A percentile compares a stretch with the other conserved stretches of the same genome.
Conservation (phyloP, 148 eudicot species). For the Rheum nobile region DNA sequence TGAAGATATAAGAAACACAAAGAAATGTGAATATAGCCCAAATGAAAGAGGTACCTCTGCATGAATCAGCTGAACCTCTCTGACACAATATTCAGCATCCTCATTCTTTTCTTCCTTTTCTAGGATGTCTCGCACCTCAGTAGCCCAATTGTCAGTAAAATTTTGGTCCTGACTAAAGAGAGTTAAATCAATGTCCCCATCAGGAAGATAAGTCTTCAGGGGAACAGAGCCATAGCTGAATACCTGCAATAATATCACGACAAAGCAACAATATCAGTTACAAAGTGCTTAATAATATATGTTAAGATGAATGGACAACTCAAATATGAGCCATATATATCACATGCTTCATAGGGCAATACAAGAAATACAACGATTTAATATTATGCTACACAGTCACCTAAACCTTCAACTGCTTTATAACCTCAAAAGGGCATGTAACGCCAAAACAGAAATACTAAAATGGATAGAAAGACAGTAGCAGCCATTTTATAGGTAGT, state of each 20-base stretch:
- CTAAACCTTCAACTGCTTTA: neutral
- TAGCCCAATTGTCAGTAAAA: conserved; percentile 68
- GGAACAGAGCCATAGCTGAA: conserved; percentile 12
- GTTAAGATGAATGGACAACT: neutral
- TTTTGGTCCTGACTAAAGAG: conserved; percentile 20
- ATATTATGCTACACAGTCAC: neutral
- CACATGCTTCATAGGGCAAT: neutral
- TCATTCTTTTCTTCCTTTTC: conserved; percentile 68
- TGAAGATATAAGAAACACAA: neutral
- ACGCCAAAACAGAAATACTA: neutral
- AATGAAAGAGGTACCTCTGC: conserved; percentile 48
- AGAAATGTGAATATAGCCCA: neutral
- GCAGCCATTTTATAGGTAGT: neutral
- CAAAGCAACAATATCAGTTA: neutral
- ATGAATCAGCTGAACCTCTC: conserved; percentile 91
- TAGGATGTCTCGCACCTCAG: conserved; percentile 59
- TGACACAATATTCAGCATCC: conserved; percentile 71
- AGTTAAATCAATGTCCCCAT: conserved; percentile 18
- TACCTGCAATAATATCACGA: conserved; percentile 5
- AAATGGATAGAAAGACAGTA: neutral
- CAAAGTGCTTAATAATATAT: neutral
- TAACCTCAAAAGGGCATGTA: neutral
- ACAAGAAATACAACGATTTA: neutral
- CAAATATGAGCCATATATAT: neutral
- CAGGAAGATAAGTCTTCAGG: conserved; percentile 9